Evolutionary conservation across 148 eudicot species (phyloP), one percentile per base, ranked within the genome.

Genomic region (Agrostemma githago): DNA sequence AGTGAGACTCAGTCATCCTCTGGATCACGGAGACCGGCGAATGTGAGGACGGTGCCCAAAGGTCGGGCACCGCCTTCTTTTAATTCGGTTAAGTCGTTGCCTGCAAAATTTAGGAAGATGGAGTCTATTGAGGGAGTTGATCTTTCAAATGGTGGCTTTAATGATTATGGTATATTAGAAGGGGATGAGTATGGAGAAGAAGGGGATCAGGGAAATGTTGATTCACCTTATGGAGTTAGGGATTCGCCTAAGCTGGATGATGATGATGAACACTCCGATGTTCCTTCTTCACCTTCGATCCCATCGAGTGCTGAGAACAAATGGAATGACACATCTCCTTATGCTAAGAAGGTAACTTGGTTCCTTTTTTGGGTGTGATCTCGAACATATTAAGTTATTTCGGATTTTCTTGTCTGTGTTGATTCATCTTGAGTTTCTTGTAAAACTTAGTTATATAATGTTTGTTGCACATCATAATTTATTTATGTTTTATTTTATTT

Each of bases 271-370:
- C 34, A 26, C 38, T 71, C 68, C 16, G 84, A 84, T 73, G 64
- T 76, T 17, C 76, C 62, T 54, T 79, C 76, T 76, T 84, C 87
- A 48, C 80, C 97, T 75, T 79, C 88, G 4, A 62, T 64, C 68
- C 80, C 76, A 3, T 83, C 85, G 4, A 75, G 74, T 77, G 80
- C 80, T 53, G 92, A 91, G n/a, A 83, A 89, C 44, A 93, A 85
- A 72, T 95, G 99, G 99, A 86, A 85, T 72, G 97, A 92, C 81
- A 90, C 89, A 65, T 85, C 77, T 38, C 72, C 90, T 5, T 90
- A 79, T 80, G 78, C 77, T 39, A 80, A 88, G 75, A 95, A 95
- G 99, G 97, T 95, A 88, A 5, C 19, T 38, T 75, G 38, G 48
- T 72, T 48, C 65, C 37, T 84, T 61, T n/a, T 70, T 60, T 48